phyloP scores from a whole-genome alignment of 2,329 filamentous ascomycete genomes.

The Xylaria digitata region DNA sequence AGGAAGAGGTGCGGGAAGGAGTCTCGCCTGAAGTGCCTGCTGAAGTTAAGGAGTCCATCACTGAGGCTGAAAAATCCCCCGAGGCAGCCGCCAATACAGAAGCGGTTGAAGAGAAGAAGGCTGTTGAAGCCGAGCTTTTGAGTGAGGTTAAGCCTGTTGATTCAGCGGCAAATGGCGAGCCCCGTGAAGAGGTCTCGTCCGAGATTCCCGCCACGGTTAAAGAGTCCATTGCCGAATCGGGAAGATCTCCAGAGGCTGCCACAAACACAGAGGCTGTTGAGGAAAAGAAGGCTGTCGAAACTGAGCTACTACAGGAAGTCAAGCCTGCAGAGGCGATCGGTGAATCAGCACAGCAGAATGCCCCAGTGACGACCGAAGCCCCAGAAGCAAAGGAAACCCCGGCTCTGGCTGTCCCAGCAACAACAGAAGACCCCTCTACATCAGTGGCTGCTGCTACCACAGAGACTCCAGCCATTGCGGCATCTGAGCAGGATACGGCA shows the following conservation, averaged over 20 bases:
- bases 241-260: slow-evolving; percentile 76
- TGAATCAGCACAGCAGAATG: slow-evolving; percentile 40
- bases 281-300: slow-evolving; percentile 80
- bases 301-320: slow-evolving; percentile 69
- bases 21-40: slow-evolving; percentile 64
- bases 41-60: slow-evolving; percentile 68
- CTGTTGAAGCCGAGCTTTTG: slow-evolving; percentile 78
- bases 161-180: slow-evolving; percentile 51
- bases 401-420: slow-evolving; percentile 31
- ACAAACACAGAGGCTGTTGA: slow-evolving; percentile 74
- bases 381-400: slow-evolving; percentile 34
- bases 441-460: slow-evolving; percentile 32
- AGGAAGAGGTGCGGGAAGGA: slow-evolving; percentile 57
- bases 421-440: slow-evolving; percentile 28
- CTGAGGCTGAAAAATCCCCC: slow-evolving; percentile 68
- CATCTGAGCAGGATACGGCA: slow-evolving; percentile 1
- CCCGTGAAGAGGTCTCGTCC: slow-evolving; percentile 59
- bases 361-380: slow-evolving; percentile 34
- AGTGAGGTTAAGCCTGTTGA: slow-evolving; percentile 65
- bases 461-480: slow-evolving; percentile 31
- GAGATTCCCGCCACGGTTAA: slow-evolving; percentile 67
- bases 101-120: slow-evolving; percentile 80
- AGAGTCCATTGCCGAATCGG: slow-evolving; percentile 67
- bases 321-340: slow-evolving; percentile 54
- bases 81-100: slow-evolving; percentile 77